phyloP scores from a whole-genome alignment of 1,284 basidiomycete genomes.

The Cystobasidiaceae sp. region DNA sequence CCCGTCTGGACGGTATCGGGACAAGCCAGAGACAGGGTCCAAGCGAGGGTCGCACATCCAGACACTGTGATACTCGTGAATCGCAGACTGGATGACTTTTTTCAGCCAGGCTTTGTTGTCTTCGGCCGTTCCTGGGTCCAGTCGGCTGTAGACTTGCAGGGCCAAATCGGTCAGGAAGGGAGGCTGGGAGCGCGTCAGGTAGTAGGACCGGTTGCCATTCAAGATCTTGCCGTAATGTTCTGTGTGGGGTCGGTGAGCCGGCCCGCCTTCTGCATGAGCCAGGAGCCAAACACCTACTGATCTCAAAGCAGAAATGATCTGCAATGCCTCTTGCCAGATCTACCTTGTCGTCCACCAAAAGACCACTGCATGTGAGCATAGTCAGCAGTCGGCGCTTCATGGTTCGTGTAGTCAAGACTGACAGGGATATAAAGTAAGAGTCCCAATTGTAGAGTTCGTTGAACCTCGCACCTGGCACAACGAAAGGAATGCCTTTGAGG shows the following conservation, averaged over 20 bases:
- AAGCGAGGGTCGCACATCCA: constrained; percentile 92
- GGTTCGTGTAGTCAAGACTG: background rate
- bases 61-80: constrained; percentile 97
- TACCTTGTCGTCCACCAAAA: constrained; percentile 88
- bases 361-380: constrained; percentile 51
- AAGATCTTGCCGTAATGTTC: constrained; percentile 45
- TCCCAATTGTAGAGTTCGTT: constrained; percentile 77
- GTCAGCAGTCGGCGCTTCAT: background rate
- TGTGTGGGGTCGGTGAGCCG: no score
- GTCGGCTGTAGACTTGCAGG: constrained; percentile 92
- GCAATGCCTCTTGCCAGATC: constrained; percentile 94
- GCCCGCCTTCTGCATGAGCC: constrained; percentile 98
- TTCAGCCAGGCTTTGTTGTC: constrained; percentile 88
- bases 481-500: constrained; percentile 88
- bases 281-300: constrained; percentile 55
- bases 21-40: constrained; percentile 86
- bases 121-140: constrained; percentile 74
- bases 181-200: constrained; percentile 90
- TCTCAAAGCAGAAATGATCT: constrained; percentile 98
- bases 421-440: constrained; percentile 84
- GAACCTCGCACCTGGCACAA: constrained; percentile 61
- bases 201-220: constrained; percentile 52
- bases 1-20: constrained; percentile 89
- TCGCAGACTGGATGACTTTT: constrained; percentile 88
- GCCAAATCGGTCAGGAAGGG: constrained; percentile 99